Conservation (phyloP, 306 rosid genomes). For the Casuarina cunninghamiana region DNA sequence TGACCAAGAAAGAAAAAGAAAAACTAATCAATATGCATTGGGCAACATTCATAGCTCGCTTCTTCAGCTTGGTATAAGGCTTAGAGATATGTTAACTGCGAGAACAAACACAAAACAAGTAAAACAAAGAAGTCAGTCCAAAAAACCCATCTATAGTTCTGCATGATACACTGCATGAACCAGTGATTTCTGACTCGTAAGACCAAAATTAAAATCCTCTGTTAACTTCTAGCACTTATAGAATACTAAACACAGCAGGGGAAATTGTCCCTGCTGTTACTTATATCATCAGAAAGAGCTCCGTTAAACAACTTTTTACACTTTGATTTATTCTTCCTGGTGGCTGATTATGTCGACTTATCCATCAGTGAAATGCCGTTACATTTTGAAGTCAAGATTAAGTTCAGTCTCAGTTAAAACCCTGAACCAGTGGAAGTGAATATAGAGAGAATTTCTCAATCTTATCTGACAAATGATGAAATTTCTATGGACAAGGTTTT, state of each 20-base stretch:
- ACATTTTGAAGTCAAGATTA: too few species aligned
- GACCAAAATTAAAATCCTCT: background rate
- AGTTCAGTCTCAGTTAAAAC: too few species aligned
- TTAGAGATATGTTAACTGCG: background rate
- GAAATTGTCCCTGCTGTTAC: background rate
- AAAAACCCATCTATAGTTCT: background rate
- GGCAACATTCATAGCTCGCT: background rate
- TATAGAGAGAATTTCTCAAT: too few species aligned
- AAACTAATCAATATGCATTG: background rate
- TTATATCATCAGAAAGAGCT: background rate
- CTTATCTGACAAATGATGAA: too few species aligned
- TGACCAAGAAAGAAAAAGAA: slow-evolving; percentile 3
- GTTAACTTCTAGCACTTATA: background rate
- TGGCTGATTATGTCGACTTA: too few species aligned
- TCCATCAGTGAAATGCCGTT: too few species aligned
- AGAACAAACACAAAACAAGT: background rate
- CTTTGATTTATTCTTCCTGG: too few species aligned
- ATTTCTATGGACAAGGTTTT: too few species aligned
- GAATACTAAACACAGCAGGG: background rate
- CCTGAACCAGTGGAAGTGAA: too few species aligned
- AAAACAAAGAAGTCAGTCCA: slow-evolving; percentile 7
- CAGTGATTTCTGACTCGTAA: background rate
- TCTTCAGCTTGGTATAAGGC: background rate
- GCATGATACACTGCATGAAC: background rate
- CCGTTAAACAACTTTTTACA: background rate